A percentile compares a stretch with the other conserved stretches of the same genome.
Conservation (phyloP, 2,329 filamentous ascomycete species). For the Penicillium aurantiogriseum region DNA sequence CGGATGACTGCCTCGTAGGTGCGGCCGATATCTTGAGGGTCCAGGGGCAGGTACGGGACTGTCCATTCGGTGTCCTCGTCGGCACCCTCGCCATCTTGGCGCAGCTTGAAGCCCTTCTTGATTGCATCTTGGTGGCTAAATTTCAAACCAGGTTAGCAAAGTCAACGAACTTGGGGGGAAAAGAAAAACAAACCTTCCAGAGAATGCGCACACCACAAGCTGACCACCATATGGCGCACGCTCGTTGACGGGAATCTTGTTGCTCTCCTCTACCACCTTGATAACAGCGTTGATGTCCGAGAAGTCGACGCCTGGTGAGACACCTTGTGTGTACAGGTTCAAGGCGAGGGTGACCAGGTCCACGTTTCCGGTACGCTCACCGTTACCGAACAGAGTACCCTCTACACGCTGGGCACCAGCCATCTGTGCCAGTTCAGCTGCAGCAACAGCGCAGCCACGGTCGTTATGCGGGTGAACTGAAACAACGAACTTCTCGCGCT, state of each 20-base stretch:
- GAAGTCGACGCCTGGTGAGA: constrained; percentile 83
- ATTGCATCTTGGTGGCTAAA: constrained; percentile 88
- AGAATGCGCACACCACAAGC: constrained; percentile 10
- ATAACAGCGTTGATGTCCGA: constrained; percentile 85
- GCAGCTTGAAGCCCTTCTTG: constrained; percentile 75
- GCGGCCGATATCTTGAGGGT: constrained; percentile 88
- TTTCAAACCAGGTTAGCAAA: not conserved
- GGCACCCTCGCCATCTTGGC: constrained; percentile 59
- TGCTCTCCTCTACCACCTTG: constrained; percentile 84
- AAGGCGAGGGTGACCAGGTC: constrained; percentile 89
- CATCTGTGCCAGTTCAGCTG: constrained; percentile 92
- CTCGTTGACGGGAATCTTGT: constrained; percentile 90
- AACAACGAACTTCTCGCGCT: constrained; percentile 83
- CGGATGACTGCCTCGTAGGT: constrained; percentile 98
- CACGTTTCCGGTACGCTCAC: constrained; percentile 92
- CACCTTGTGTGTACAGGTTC: constrained; percentile 92
- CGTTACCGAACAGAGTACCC: constrained; percentile 90
- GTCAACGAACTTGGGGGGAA: not conserved
- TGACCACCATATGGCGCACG: constrained; percentile 82
- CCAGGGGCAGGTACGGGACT: constrained; percentile 87
- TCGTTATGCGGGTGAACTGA: constrained; percentile 95
- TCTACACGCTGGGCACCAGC: constrained; percentile 92
- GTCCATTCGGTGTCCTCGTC: constrained; percentile 70
- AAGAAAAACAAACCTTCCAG: not conserved
- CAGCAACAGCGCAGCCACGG: constrained; percentile 82